Evolutionary conservation across 306 rosid genomes (phyloP).

Genomic region (Quercus dentata): DNA sequence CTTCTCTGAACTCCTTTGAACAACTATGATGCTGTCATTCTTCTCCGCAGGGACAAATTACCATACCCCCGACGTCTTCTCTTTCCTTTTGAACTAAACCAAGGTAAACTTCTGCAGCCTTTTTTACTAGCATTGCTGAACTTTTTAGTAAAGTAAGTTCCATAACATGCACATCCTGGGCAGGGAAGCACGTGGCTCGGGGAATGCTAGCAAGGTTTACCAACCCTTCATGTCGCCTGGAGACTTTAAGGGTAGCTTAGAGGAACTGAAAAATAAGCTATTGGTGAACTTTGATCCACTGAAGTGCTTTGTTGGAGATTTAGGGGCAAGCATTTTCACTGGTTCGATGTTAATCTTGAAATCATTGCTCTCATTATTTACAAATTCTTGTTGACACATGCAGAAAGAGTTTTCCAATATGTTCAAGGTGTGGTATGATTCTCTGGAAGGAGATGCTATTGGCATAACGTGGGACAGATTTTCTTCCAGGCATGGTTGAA

Average conservation of each 20-base stretch:
- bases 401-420: slow-evolving; percentile 60
- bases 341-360: slow-evolving; percentile 1
- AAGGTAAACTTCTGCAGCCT: slow-evolving; percentile 42
- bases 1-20: slow-evolving; percentile 86
- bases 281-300: slow-evolving; percentile 84
- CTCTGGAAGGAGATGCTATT: slow-evolving; percentile 85
- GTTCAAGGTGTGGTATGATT: slow-evolving; percentile 85
- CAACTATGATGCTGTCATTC: slow-evolving; percentile 80
- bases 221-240: slow-evolving; percentile 64
- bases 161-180: slow-evolving; percentile 3
- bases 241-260: slow-evolving; percentile 60
- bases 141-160: slow-evolving; percentile 10
- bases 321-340: slow-evolving; percentile 58
- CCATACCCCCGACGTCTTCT: slow-evolving; percentile 86
- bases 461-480: slow-evolving; percentile 78
- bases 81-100: slow-evolving; percentile 67
- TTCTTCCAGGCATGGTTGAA: slow-evolving; percentile 51
- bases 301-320: slow-evolving; percentile 60
- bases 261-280: slow-evolving; percentile 59
- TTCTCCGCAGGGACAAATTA: slow-evolving; percentile 81
- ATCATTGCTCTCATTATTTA: background rate
- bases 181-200: slow-evolving; percentile 62
- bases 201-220: slow-evolving; percentile 63
- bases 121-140: slow-evolving; percentile 4
- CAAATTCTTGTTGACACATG: slow-evolving; percentile 13